These are phyloP conservation scores for Metschnikowia hibisci DNA, from an alignment of 805 yeast genomes.

Conservation along the genomic window DNA sequence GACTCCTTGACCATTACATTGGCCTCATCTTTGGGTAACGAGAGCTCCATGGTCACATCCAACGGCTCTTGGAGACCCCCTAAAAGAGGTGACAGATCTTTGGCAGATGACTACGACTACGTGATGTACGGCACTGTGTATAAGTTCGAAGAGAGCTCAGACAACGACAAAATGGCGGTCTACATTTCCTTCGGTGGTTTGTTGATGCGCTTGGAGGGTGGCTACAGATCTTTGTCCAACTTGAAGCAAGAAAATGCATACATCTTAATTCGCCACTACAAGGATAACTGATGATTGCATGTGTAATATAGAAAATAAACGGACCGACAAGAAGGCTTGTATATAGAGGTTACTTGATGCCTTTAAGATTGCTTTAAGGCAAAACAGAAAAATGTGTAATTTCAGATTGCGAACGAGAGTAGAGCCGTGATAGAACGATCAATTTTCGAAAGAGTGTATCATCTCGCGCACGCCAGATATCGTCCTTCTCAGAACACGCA, in stretches of 20 bases:
- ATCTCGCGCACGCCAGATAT: not conserved
- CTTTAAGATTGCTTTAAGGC: not conserved
- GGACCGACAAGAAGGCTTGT: not conserved
- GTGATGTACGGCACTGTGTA: slow-evolving; percentile 98
- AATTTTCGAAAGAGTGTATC: too few relatives aligned
- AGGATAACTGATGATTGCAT: slow-evolving; percentile 24
- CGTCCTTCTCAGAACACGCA: not conserved
- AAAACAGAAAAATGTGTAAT: not conserved
- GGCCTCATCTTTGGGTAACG: slow-evolving; percentile 67
- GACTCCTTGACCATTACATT: slow-evolving; percentile 83
- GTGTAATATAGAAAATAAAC: slow-evolving; percentile 12
- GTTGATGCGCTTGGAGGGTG: slow-evolving; percentile 90
- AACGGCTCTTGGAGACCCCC: slow-evolving; percentile 82
- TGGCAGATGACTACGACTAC: slow-evolving; percentile 96
- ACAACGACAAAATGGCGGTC: slow-evolving; percentile 71
- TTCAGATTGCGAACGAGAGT: too few relatives aligned
- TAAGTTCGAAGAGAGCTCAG: slow-evolving; percentile 82
- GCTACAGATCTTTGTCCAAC: slow-evolving; percentile 80
- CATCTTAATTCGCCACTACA: slow-evolving; percentile 75
- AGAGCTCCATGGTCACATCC: slow-evolving; percentile 40
- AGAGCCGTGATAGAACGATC: too few relatives aligned
- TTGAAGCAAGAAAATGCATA: slow-evolving; percentile 94
- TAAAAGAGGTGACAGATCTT: slow-evolving; percentile 72
- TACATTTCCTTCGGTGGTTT: slow-evolving; percentile 96
- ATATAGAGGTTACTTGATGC: not conserved